Evolutionary conservation across 805 yeast genomes (phyloP).

Genomic region (Candida easanensis): DNA sequence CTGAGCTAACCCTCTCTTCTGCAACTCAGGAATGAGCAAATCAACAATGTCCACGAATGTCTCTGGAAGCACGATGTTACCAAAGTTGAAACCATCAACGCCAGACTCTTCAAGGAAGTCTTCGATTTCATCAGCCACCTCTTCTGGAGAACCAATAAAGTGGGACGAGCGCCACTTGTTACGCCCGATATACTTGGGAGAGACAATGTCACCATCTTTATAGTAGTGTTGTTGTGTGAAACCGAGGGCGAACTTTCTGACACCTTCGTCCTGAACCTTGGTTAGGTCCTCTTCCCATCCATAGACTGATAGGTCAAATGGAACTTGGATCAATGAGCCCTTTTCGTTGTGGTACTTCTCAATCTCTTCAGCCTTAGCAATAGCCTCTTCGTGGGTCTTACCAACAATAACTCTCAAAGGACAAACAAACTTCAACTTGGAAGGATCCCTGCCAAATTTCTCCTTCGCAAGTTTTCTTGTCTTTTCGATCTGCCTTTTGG

Average conservation of each 20-base stretch:
- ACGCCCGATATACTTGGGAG: constrained; percentile 31
- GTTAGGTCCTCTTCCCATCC: constrained; percentile 43
- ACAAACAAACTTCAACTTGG: constrained; percentile 39
- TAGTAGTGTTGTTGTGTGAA: constrained; percentile 26
- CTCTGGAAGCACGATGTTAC: constrained; percentile 39
- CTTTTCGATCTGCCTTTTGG: constrained; percentile 32
- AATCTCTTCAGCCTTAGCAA: constrained; percentile 34
- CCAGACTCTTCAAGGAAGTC: constrained; percentile 38
- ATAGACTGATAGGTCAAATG: constrained; percentile 39
- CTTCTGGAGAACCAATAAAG: constrained; percentile 34
- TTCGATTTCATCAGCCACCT: constrained; percentile 42
- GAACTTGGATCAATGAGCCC: constrained; percentile 45
- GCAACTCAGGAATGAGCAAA: constrained; percentile 35
- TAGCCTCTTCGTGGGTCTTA: constrained; percentile 42
- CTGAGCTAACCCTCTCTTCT: constrained; percentile 36
- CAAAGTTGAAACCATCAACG: constrained; percentile 43
- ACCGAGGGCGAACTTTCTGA: constrained; percentile 31
- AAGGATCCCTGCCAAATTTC: constrained; percentile 37
- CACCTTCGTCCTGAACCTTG: constrained; percentile 33
- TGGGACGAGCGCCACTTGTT: constrained; percentile 23
- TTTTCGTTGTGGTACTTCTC: constrained; percentile 35
- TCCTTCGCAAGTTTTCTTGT: constrained; percentile 35
- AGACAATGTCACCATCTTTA: constrained; percentile 25
- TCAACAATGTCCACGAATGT: constrained; percentile 41
- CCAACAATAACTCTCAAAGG: constrained; percentile 37